These are phyloP conservation scores for Castanea crenata DNA, from an alignment of 306 rosid genomes.

Conservation along the genomic window DNA sequence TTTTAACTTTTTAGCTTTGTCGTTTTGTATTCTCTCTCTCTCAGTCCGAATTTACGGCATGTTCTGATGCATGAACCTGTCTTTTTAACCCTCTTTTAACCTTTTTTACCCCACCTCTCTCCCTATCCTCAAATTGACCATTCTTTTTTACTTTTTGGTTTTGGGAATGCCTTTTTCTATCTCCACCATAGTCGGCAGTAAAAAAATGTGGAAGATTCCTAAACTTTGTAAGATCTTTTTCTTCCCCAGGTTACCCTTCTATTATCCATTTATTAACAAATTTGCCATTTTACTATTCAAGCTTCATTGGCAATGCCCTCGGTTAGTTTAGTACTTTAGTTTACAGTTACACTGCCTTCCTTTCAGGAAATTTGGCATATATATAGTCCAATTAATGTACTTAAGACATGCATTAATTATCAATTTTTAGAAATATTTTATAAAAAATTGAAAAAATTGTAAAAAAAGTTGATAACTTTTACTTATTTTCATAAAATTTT, in stretches of 20 bases:
- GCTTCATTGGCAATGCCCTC: too few relatives aligned
- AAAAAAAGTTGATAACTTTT: too few relatives aligned
- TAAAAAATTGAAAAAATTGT: too few relatives aligned
- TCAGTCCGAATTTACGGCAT: background rate
- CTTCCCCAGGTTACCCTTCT: constrained; percentile 13
- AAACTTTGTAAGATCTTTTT: background rate
- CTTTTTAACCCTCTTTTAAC: background rate
- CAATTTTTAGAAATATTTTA: too few relatives aligned
- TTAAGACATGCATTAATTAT: too few relatives aligned
- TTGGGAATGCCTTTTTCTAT: background rate
- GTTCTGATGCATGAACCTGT: constrained; percentile 20
- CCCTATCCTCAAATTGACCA: background rate
- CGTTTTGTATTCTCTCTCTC: background rate
- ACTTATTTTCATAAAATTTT: too few relatives aligned
- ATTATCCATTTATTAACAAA: background rate
- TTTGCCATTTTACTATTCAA: background rate
- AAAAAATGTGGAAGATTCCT: constrained; percentile 6
- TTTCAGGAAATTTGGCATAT: too few relatives aligned
- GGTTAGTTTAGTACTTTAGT: too few relatives aligned
- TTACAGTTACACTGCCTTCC: too few relatives aligned
- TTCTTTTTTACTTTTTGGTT: background rate
- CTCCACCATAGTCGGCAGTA: background rate
- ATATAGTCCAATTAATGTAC: too few relatives aligned
- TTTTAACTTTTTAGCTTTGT: background rate
- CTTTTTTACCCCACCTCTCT: too few relatives aligned